Evolutionary conservation across 2,329 filamentous ascomycete species (phyloP), one percentile per base, ranked within the genome.

Genomic region (Arthrinium puccinioides): DNA sequence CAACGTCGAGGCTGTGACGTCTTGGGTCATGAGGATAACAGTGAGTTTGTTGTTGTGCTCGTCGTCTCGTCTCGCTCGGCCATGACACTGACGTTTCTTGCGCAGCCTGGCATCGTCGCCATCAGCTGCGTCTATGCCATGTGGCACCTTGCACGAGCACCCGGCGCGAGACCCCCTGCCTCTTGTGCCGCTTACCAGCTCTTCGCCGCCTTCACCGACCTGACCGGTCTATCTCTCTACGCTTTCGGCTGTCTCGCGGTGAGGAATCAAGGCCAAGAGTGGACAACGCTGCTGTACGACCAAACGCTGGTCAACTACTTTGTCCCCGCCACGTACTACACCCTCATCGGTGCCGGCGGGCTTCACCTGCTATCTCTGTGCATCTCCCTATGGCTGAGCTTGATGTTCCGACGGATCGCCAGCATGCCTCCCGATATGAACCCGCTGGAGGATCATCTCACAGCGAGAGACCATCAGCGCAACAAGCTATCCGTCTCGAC

Each of bases 341-440:
- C 73, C 1, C 75, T 84, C 19, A 70, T 82, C 8, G 66, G 68
- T 7, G 71, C 79, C 8, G 81, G 73, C 10, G 77, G 72, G 2
- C 56, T 94, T 15, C 88, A 95, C 55, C 51, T 84, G 1, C 45
- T 87, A 9, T 86, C 86, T 2, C 60, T 92, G 2, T 60, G 68
- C 14, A 66, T 94, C 24, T 86, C 86, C 5, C 56, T 86, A 21
- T 96, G 84, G 63, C 69, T 97, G 19, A 78, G 79, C 13, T 57
- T 85, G 36, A 76, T 84, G 48, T 97, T 96, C 75, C 77, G 82
- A 27, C 83, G 84, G 53, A 96, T 97, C 51, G 71, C 80, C 5
- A 69, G 72, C 15, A 73, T 96, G 57, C 90, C 90, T 6, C 89
- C 90, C 0, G 90, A 97, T 54, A 87, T 95, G 84, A 97, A 97